Evolutionary conservation across 306 rosid species (phyloP).

Genomic region (Gleditsia sinensis): DNA sequence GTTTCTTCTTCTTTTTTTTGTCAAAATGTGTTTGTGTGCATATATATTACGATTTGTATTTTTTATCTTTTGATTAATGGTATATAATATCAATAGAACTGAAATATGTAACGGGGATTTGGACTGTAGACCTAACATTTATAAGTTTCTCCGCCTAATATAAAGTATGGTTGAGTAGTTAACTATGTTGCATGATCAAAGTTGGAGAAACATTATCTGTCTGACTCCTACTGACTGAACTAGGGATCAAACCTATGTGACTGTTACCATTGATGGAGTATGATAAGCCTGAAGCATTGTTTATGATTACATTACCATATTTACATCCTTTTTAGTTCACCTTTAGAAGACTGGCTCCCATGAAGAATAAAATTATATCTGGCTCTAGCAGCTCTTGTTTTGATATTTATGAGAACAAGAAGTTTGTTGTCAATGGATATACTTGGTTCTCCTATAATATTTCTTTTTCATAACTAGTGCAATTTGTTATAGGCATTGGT

Average conservation of each 20-base stretch:
- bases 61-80: neutral
- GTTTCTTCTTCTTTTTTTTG: neutral
- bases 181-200: conserved; percentile 13
- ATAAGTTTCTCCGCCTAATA: neutral
- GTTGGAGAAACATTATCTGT: conserved; percentile 12
- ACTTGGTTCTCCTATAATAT: conserved; percentile 6
- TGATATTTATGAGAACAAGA: conserved; percentile 18
- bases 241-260: conserved; percentile 20
- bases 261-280: conserved; percentile 16
- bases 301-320: neutral
- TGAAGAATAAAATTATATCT: conserved; percentile 9
- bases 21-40: neutral
- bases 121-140: neutral
- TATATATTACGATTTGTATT: neutral
- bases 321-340: neutral
- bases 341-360: conserved; percentile 23
- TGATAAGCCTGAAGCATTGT: conserved; percentile 17
- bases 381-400: neutral
- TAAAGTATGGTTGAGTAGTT: conserved; percentile 19
- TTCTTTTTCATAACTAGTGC: neutral
- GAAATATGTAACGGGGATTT: neutral
- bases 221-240: neutral
- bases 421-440: conserved; percentile 1
- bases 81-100: neutral
- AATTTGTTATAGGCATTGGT: conserved; percentile 73